Base-by-base conservation (phyloP, 139 green algal genomes). In the Chlorella vulgaris region DNA sequence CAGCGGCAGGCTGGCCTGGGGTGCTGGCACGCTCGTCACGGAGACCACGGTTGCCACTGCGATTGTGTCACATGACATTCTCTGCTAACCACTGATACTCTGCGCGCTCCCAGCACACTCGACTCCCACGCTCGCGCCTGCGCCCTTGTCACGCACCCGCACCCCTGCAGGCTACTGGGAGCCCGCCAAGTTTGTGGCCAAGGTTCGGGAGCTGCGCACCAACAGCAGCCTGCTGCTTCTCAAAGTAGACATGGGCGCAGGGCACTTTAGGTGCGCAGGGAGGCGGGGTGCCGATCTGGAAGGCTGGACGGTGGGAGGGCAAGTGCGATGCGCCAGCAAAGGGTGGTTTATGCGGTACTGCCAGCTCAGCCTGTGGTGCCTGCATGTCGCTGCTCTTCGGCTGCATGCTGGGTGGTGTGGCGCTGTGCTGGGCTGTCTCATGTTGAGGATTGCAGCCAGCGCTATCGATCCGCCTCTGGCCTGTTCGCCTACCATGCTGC, bases 171-270 rank as follows among this genome's bases (percentile, higher is more conserved):
- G 74, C 19, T 93, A 93, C 78, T 93, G 86, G 83, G 87, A 92
- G 78, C 89, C 89, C 0, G 92, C 92, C 75, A 99, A 98, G 86
- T 94, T 89, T 61, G 93, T 97, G 47, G 92, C 93, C 28, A 93
- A 91, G 80, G 76, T 98, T 83, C 87, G 94, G 3, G 18, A 39
- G 39, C 18, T 71, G 13, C 70, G 62, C 22, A 70, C 66, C 22
- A 35, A 74, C 47, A 53, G 4, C 26, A 81, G 78, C 65, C 62
- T 88, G 47, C 69, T 86, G 74, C 76, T 95, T 69, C 82, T 96
- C 74, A 97, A 96, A 85, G 87, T 82, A 47, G 87, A 92, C 36
- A 80, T 89, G 76, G 88, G 87, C 26, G 87, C 87, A 4, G 88
- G 88, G 19, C 92, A 98, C 83, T 97, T 96, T 85, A 91, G 75